Conservation (phyloP, 108 stramenopile genomes). For the Aureococcus anophagefferens region DNA sequence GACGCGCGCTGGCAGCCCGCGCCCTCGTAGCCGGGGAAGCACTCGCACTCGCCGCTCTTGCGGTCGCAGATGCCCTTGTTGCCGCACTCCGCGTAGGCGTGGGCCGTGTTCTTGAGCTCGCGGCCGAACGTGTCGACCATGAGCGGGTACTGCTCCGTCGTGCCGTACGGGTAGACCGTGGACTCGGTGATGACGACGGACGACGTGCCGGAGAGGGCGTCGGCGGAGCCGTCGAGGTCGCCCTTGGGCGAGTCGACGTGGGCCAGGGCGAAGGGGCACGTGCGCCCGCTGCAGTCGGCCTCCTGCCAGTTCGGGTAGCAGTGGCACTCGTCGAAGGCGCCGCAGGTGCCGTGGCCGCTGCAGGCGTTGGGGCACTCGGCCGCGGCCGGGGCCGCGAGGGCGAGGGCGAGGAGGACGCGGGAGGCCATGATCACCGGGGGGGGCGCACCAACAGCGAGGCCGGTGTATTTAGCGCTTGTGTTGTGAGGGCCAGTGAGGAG, state of each 20-base stretch:
- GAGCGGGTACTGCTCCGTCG: conserved; percentile 55
- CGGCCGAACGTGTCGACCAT: conserved; percentile 40
- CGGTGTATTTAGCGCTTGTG: no score
- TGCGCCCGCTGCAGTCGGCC: conserved; percentile 42
- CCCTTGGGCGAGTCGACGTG: conserved; percentile 16
- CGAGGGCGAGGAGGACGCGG: no score
- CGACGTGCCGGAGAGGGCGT: background rate
- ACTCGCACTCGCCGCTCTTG: conserved; percentile 54
- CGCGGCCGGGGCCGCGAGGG: no score
- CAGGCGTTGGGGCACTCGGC: no score
- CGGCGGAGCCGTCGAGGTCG: conserved; percentile 13
- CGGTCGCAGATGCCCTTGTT: conserved; percentile 72
- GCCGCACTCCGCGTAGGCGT: conserved; percentile 64
- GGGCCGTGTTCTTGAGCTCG: conserved; percentile 42
- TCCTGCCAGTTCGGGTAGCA: conserved; percentile 44
- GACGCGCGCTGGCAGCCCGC: conserved; percentile 61
- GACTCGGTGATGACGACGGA: conserved; percentile 34
- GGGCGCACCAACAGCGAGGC: no score
- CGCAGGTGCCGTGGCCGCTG: conserved; percentile 49
- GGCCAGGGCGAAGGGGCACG: conserved; percentile 32
- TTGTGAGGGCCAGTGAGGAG: no score
- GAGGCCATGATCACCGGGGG: no score
- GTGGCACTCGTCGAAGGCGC: conserved; percentile 33
- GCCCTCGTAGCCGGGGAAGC: conserved; percentile 71
- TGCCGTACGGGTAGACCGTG: conserved; percentile 55